These are phyloP conservation scores for Pholiota adiposa DNA, from an alignment of 1,284 basidiomycete genomes.

Conservation along the genomic window DNA sequence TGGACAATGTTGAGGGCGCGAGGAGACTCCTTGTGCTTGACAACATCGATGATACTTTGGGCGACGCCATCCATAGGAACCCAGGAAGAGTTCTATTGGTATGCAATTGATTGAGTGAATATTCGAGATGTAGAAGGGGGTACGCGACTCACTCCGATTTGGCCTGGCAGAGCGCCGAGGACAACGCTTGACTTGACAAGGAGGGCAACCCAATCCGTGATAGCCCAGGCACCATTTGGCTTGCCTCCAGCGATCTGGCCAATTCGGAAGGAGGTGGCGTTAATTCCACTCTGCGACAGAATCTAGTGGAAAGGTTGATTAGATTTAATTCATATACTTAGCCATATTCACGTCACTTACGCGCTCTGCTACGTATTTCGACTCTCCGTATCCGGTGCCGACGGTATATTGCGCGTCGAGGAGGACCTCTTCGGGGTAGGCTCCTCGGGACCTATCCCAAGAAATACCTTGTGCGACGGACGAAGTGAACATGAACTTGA, in stretches of 20 bases:
- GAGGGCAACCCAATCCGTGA: conserved; percentile 48
- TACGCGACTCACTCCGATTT: conserved; percentile 31
- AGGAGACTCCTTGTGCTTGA: conserved; percentile 5
- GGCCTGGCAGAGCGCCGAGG: conserved; percentile 33
- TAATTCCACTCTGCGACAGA: conserved; percentile 30
- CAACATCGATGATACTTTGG: conserved; percentile 21
- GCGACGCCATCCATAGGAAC: conserved; percentile 28
- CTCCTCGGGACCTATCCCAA: conserved; percentile 33
- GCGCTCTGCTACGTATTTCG: conserved; percentile 23
- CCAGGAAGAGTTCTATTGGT: conserved; percentile 18
- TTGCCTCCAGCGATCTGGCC: conserved; percentile 45
- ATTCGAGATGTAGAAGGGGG: not conserved
- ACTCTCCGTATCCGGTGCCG: conserved; percentile 25
- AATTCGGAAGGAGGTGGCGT: conserved; percentile 38
- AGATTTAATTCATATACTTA: not conserved
- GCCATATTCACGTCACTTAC: too few species aligned
- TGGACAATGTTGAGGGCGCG: conserved; percentile 26
- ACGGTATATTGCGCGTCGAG: conserved; percentile 16
- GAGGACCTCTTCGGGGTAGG: conserved; percentile 23
- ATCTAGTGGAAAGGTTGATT: conserved; percentile 22
- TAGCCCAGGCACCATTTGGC: conserved; percentile 44
- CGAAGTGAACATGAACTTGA: conserved; percentile 24
- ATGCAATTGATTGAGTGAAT: not conserved
- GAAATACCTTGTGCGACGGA: conserved; percentile 32
- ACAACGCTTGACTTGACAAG: conserved; percentile 38